phyloP scores from a whole-genome alignment of 768 basidiomycete species.

The Trametes cingulata region DNA sequence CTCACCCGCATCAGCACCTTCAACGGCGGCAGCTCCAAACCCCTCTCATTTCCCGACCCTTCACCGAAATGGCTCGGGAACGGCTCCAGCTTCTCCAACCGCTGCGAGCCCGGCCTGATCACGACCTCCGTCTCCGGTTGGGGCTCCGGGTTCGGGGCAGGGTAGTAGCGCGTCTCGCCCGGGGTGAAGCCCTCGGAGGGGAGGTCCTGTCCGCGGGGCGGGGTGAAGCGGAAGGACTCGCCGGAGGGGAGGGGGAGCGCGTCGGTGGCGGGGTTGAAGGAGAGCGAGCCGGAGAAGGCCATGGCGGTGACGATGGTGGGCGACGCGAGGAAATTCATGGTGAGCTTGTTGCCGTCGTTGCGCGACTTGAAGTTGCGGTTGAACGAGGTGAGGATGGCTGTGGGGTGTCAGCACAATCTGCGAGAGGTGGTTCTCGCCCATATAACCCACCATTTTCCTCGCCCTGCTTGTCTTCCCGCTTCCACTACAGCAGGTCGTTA shows the following conservation, averaged over 20 bases:
- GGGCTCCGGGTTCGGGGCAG: slow-evolving; percentile 69
- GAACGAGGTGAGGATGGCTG: slow-evolving; percentile 96
- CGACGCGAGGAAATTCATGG: slow-evolving; percentile 98
- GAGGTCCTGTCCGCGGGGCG: slow-evolving; percentile 84
- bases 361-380: slow-evolving; percentile 93
- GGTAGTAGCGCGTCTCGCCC: slow-evolving; percentile 76
- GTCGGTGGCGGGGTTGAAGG: slow-evolving; percentile 93
- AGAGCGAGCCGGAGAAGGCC: slow-evolving; percentile 91
- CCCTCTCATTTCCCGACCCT: slow-evolving; percentile 44
- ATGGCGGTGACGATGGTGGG: slow-evolving; percentile 97
- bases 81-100: slow-evolving; percentile 85
- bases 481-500: slow-evolving; percentile 64
- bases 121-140: slow-evolving; percentile 74
- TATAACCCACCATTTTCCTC: slow-evolving; percentile 81
- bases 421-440: not conserved
- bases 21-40: slow-evolving; percentile 76
- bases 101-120: slow-evolving; percentile 76
- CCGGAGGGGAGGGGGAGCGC: slow-evolving; percentile 67
- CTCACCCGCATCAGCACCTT: slow-evolving; percentile 87
- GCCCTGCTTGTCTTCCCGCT: slow-evolving; percentile 81
- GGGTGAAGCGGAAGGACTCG: slow-evolving; percentile 75
- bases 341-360: slow-evolving; percentile 92
- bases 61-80: slow-evolving; percentile 76
- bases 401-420: not conserved
- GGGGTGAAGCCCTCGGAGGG: slow-evolving; percentile 80